Evolutionary conservation across 2,329 filamentous ascomycete genomes (phyloP).

Genomic region (Didymella sp.): DNA sequence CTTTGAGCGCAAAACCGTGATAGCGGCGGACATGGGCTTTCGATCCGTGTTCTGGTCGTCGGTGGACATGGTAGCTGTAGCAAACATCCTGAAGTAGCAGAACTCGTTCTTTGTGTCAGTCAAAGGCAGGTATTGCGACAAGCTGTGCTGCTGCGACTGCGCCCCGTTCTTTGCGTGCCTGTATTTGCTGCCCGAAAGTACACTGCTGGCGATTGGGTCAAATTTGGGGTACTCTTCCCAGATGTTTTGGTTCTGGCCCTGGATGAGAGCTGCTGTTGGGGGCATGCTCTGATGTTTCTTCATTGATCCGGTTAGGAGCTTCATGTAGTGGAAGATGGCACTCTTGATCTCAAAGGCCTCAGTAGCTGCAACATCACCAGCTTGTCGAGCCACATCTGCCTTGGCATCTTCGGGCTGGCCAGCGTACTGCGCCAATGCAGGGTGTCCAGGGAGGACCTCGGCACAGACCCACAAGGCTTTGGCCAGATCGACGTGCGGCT

Average conservation of each 20-base stretch:
- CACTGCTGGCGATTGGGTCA: conserved; percentile 72
- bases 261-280: conserved; percentile 68
- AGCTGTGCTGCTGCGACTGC: conserved; percentile 53
- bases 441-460: conserved; percentile 51
- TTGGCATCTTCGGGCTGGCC: conserved; percentile 34
- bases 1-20: conserved; percentile 76
- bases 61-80: conserved; percentile 76
- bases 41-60: conserved; percentile 70
- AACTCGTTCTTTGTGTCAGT: conserved; percentile 77
- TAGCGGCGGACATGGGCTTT: conserved; percentile 73
- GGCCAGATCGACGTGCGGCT: conserved; percentile 84
- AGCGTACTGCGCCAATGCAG: conserved; percentile 38
- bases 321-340: conserved; percentile 68
- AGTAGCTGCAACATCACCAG: conserved; percentile 54
- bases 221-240: conserved; percentile 81
- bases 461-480: conserved; percentile 82
- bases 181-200: conserved; percentile 58
- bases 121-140: conserved; percentile 75
- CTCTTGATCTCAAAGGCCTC: conserved; percentile 61
- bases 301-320: conserved; percentile 81
- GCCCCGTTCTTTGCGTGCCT: conserved; percentile 39
- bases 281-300: conserved; percentile 81
- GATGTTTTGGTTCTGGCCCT: conserved; percentile 79
- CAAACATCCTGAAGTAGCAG: conserved; percentile 79
- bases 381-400: conserved; percentile 50